phyloP scores from a whole-genome alignment of 331 rosid species.

The Quercus tomentella region DNA sequence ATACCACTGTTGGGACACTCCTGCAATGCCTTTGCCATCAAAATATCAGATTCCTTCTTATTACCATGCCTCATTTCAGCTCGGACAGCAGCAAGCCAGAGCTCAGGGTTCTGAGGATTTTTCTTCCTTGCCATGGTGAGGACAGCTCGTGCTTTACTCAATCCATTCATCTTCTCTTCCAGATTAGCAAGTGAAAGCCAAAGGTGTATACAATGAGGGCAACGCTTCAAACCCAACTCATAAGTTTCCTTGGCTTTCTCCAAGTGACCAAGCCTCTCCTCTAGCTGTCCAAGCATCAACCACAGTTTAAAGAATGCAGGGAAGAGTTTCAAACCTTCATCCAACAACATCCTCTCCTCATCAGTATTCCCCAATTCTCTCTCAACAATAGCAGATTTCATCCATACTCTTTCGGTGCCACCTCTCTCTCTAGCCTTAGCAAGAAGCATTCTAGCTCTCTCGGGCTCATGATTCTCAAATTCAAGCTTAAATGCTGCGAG shows the following conservation, averaged over 20 bases:
- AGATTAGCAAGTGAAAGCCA: slow-evolving; percentile 86
- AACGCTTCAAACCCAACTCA: slow-evolving; percentile 68
- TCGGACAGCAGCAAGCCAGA: slow-evolving; percentile 85
- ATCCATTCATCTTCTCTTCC: slow-evolving; percentile 73
- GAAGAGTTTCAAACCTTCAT: slow-evolving; percentile 76
- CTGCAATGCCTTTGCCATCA: slow-evolving; percentile 94
- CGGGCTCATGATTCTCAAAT: slow-evolving; percentile 87
- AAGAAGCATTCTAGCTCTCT: slow-evolving; percentile 88
- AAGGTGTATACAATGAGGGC: slow-evolving; percentile 57
- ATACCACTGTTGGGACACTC: slow-evolving; percentile 87
- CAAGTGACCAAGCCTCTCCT: slow-evolving; percentile 53
- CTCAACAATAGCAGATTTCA: slow-evolving; percentile 95
- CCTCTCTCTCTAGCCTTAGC: slow-evolving; percentile 91
- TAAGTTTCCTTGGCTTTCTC: slow-evolving; percentile 77
- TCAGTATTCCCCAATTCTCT: slow-evolving; percentile 79
- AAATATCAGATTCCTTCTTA: slow-evolving; percentile 75
- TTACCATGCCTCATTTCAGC: slow-evolving; percentile 75
- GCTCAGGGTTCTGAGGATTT: slow-evolving; percentile 81
- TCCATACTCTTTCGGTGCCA: slow-evolving; percentile 84
- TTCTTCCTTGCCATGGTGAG: slow-evolving; percentile 81
- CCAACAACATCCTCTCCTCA: slow-evolving; percentile 71
- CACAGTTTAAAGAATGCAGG: slow-evolving; percentile 83
- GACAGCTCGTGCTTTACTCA: slow-evolving; percentile 85
- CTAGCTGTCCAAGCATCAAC: slow-evolving; percentile 95
- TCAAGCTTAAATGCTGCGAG: slow-evolving; percentile 94